Conservation (phyloP, 1,284 basidiomycete genomes). For the Leccinum subfulvum region DNA sequence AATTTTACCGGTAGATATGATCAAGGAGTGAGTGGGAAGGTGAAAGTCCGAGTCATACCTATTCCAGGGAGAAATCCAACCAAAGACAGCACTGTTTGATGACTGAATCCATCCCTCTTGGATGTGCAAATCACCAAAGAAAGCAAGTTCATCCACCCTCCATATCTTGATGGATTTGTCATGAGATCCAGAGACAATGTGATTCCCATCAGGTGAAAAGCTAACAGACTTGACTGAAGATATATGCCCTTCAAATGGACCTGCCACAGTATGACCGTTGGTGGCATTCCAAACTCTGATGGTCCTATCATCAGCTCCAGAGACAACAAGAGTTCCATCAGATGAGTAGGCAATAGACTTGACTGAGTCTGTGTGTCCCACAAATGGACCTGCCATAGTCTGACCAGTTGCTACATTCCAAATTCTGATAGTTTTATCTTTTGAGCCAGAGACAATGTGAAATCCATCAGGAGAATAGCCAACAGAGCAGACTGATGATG, state of each 20-base stretch:
- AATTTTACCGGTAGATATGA: neutral
- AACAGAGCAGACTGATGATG: neutral
- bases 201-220: neutral
- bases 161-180: neutral
- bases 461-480: neutral
- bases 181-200: neutral
- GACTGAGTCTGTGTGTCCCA: neutral
- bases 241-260: neutral
- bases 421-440: neutral
- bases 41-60: neutral
- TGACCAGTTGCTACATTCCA: neutral
- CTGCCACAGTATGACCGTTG: neutral
- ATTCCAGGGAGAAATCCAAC: neutral
- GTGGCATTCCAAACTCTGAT: neutral
- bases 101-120: neutral
- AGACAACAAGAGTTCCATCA: neutral
- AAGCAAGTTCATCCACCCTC: neutral
- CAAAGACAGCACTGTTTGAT: neutral
- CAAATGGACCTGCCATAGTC: neutral
- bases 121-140: neutral
- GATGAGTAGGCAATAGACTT: neutral
- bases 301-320: neutral
- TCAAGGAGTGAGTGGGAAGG: neutral
- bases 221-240: neutral
- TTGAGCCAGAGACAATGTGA: neutral